A percentile compares a stretch with the other conserved stretches of the same genome.
phyloP scores from a whole-genome alignment of 2,329 filamentous ascomycete species.

The Clonostachys rhizophaga region DNA sequence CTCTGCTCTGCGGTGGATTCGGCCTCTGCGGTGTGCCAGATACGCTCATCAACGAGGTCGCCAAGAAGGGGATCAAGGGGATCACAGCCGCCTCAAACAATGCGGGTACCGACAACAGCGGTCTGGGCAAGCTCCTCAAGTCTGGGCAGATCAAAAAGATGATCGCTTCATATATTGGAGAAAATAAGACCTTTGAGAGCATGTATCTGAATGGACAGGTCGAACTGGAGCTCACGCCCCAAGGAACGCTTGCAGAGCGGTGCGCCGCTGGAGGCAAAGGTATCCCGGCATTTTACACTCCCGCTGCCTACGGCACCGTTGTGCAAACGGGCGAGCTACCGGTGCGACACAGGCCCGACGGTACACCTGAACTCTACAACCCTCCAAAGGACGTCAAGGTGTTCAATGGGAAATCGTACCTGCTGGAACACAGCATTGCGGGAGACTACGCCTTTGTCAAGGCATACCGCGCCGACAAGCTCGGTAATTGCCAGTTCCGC shows the following conservation, averaged over 20 bases:
- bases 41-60: conserved; percentile 22
- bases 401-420: conserved; percentile 67
- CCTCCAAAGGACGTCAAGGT: conserved; percentile 46
- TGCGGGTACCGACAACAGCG: conserved; percentile 65
- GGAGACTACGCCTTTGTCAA: conserved; percentile 75
- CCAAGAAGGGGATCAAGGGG: conserved; percentile 65
- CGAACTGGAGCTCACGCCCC: conserved; percentile 71
- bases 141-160: conserved; percentile 68
- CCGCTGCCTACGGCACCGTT: conserved; percentile 63
- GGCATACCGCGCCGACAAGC: conserved; percentile 71
- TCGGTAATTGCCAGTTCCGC: conserved; percentile 77
- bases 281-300: conserved; percentile 78
- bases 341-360: conserved; percentile 51
- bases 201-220: conserved; percentile 73
- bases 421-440: conserved; percentile 73
- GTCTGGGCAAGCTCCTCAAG: conserved; percentile 63
- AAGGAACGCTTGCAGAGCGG: conserved; percentile 70
- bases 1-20: conserved; percentile 72
- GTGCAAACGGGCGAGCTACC: conserved; percentile 67
- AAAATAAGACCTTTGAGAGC: conserved; percentile 71
- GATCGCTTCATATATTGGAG: conserved; percentile 71
- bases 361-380: neutral
- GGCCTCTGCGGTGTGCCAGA: conserved; percentile 75
- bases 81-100: conserved; percentile 80
- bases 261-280: conserved; percentile 70